Base-by-base conservation (phyloP, 345 rosid species). In the Syzygium jambos region DNA sequence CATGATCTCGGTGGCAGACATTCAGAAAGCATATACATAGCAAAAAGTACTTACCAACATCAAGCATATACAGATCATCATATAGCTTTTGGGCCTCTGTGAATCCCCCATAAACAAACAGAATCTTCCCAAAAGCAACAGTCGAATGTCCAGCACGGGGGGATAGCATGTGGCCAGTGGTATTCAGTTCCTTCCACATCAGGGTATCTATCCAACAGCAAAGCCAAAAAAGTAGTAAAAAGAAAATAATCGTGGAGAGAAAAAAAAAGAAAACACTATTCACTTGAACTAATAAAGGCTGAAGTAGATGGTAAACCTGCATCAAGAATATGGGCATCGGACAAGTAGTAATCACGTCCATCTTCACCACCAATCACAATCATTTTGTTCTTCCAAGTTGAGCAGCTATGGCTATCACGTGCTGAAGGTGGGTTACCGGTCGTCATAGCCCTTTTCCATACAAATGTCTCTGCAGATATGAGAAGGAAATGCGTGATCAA, bases 111-210 rank as follows among this genome's bases (percentile, higher is more conserved):
- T 95, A 98, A 84, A 98, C 98, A 91, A 93, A 96, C 84, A 98
- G 90, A 88, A 93, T 92, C 91, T 93, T 96, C 90, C 99, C 98
- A 89, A 98, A 91, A 86, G 98, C 92, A 90, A 95, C 93, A 46
- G 99, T 92, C 16, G 96, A 93, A 91, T 98, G 99, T 29, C 99
- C 99, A 90, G 99, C 99, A 90, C 99, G 95, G 86, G 99, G 99
- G 86, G 99, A 89, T 93, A 98, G 85, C 88, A 91, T 91, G 91
- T 92, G 94, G 88, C 99, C 99, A 29, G 95, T 87, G 55, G 98
- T 92, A 86, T 87, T 92, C 90, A 98, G 90, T 93, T 98, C 96
- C 90, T 92, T 95, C 99, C 99, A 98, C 84, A 90, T 90, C 80
- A 96, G 94, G 88, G 98, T 95, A 87, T 98, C 99, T 98, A 89